A percentile compares a stretch with the other conserved stretches of the same genome.
These are phyloP conservation scores for Nadsonia fulvescens DNA, from an alignment of 805 yeast genomes.

Conservation along the genomic window DNA sequence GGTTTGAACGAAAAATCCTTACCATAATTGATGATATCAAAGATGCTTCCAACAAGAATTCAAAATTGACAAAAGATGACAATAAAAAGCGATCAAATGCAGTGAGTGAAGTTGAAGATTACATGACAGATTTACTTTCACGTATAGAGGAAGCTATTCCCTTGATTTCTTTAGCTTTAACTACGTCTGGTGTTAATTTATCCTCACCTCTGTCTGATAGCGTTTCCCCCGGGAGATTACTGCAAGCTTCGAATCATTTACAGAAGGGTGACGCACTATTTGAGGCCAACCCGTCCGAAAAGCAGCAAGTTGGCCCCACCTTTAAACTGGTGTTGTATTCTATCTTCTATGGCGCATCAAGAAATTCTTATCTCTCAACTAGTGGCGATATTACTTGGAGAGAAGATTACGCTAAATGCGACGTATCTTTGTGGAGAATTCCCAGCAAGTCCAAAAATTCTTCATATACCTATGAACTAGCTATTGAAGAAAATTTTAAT, in stretches of 20 bases:
- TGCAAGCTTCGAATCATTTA: constrained; percentile 41
- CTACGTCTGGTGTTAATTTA: constrained; percentile 50
- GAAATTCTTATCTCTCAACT: constrained; percentile 26
- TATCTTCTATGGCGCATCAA: constrained; percentile 25
- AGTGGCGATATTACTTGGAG: constrained; percentile 45
- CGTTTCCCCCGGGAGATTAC: constrained; percentile 44
- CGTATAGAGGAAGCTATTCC: constrained; percentile 57
- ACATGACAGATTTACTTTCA: constrained; percentile 28
- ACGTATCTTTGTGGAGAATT: constrained; percentile 24
- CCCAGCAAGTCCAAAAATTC: constrained; percentile 5
- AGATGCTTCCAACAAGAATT: constrained; percentile 11
- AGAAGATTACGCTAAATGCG: constrained; percentile 46
- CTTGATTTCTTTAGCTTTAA: constrained; percentile 41
- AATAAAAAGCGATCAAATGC: constrained; percentile 14
- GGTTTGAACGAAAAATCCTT: constrained; percentile 33
- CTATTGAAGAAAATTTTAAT: constrained; percentile 38
- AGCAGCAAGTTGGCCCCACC: constrained; percentile 36
- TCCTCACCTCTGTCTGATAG: constrained; percentile 29
- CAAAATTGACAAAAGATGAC: constrained; percentile 1
- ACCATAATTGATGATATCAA: constrained; percentile 18
- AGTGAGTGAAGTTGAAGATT: constrained; percentile 28
- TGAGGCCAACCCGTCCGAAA: constrained; percentile 6
- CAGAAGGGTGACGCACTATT: constrained; percentile 19
- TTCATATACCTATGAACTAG: constrained; percentile 26
- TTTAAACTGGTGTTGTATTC: constrained; percentile 42